phyloP scores from a whole-genome alignment of 352 stramenopile species.

The Aphanomyces invadans region DNA sequence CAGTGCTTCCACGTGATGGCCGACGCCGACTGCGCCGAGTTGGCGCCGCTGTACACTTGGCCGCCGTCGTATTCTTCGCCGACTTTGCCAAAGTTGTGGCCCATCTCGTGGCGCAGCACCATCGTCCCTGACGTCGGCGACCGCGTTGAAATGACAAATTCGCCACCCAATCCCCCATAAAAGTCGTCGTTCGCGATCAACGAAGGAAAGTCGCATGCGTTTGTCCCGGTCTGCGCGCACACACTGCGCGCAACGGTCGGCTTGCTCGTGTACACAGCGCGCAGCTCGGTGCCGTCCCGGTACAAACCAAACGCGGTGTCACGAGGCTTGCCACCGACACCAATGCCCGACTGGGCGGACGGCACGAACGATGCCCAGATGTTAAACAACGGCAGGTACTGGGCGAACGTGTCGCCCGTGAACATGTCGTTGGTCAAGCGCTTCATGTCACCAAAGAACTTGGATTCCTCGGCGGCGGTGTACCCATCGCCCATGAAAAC shows the following conservation, averaged over 20 bases:
- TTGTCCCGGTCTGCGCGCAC: constrained; percentile 4
- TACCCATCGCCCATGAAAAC: constrained; percentile 45
- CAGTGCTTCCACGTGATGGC: constrained; percentile 31
- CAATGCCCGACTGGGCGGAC: constrained; percentile 28
- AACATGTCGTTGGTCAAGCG: constrained; percentile 38
- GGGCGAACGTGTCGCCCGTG: constrained; percentile 28
- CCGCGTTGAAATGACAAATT: constrained; percentile 37
- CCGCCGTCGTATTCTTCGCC: constrained; percentile 42
- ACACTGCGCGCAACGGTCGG: constrained; percentile 15
- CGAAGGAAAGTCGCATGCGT: constrained; percentile 32
- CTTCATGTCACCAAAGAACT: constrained; percentile 35
- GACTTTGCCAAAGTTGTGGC: constrained; percentile 37
- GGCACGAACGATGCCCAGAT: constrained; percentile 29
- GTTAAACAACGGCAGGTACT: constrained; percentile 33
- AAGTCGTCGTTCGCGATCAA: constrained; percentile 37
- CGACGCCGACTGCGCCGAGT: constrained; percentile 22
- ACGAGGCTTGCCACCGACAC: constrained; percentile 18
- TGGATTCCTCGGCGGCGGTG: constrained; percentile 26
- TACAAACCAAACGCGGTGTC: constrained; percentile 31
- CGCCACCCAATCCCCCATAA: constrained; percentile 35
- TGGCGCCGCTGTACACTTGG: constrained; percentile 33
- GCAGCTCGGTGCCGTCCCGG: constrained; percentile 25
- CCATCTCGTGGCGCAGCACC: constrained; percentile 35
- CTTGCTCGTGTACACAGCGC: constrained; percentile 27
- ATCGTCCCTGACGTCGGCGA: constrained; percentile 30